phyloP scores from a whole-genome alignment of 1,139 yeast genomes.

The Candida tetrigidarum region DNA sequence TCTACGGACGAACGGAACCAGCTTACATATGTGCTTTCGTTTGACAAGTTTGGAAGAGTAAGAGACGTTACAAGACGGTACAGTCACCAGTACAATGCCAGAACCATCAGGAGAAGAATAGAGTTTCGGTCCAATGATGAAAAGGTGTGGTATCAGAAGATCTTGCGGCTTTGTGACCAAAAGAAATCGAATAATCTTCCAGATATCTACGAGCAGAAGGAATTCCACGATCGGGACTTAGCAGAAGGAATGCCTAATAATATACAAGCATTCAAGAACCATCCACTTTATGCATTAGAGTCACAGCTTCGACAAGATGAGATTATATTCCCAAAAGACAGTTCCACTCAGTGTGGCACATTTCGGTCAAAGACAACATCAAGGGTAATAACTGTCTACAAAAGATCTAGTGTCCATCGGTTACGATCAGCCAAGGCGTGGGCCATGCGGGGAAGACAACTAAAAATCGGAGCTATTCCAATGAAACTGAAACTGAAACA shows the following conservation, averaged over 20 bases:
- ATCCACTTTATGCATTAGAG: slow-evolving; percentile 86
- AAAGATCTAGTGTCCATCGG: slow-evolving; percentile 62
- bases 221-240: slow-evolving; percentile 66
- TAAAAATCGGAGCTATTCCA: slow-evolving; percentile 74
- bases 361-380: slow-evolving; percentile 47
- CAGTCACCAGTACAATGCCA: slow-evolving; percentile 70
- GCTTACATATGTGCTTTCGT: slow-evolving; percentile 77
- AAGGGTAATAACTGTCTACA: slow-evolving; percentile 61
- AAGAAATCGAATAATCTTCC: slow-evolving; percentile 42
- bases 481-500: slow-evolving; percentile 57
- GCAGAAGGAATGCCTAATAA: slow-evolving; percentile 89
- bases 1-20: slow-evolving; percentile 59
- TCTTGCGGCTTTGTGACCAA: slow-evolving; percentile 37
- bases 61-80: slow-evolving; percentile 89
- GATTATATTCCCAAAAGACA: slow-evolving; percentile 67
- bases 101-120: slow-evolving; percentile 73
- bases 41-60: slow-evolving; percentile 63
- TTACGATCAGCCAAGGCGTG: slow-evolving; percentile 82
- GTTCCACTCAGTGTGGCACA: slow-evolving; percentile 65
- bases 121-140: slow-evolving; percentile 57
- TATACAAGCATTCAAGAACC: slow-evolving; percentile 80
- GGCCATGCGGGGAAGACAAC: slow-evolving; percentile 79
- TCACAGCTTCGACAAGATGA: slow-evolving; percentile 74
- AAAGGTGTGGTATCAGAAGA: slow-evolving; percentile 62
- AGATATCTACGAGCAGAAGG: slow-evolving; percentile 73